These are phyloP conservation scores for Saturnispora gosingensis DNA, from an alignment of 805 yeast species.

Conservation along the genomic window DNA sequence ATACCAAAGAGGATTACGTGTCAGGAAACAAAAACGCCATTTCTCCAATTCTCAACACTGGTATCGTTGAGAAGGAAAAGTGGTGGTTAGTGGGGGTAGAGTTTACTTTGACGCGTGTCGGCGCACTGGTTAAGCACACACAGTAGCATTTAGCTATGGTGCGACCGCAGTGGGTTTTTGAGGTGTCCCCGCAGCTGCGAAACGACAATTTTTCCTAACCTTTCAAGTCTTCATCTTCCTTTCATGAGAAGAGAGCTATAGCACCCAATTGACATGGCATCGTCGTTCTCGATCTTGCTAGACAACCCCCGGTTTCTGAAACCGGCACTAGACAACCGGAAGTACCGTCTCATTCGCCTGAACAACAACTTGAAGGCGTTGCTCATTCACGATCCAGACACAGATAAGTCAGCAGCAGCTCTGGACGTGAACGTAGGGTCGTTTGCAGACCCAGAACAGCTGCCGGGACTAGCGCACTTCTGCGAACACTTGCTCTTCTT, in stretches of 20 bases:
- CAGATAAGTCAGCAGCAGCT: conserved; percentile 74
- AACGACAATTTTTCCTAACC: background rate
- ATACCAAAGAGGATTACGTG: background rate
- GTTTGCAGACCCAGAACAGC: conserved; percentile 51
- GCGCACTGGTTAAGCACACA: background rate
- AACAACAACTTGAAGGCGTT: conserved; percentile 51
- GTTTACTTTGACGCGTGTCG: background rate
- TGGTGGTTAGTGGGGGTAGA: background rate
- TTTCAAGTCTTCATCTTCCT: background rate
- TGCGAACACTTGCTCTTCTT: conserved; percentile 65
- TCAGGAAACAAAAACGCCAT: background rate
- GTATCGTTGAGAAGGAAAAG: background rate
- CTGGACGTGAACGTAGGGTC: conserved; percentile 74
- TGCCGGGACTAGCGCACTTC: conserved; percentile 76
- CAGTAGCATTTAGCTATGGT: background rate
- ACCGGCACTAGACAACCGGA: conserved; percentile 62
- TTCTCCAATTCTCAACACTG: background rate
- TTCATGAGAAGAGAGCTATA: background rate
- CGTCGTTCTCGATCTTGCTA: background rate
- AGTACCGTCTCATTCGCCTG: conserved; percentile 56
- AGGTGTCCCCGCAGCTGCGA: background rate
- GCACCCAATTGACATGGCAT: background rate
- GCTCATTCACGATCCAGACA: conserved; percentile 54
- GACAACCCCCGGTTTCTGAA: conserved; percentile 23
- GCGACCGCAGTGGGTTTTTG: background rate